Base-by-base conservation (phyloP, 768 basidiomycete species). In the Lactifluus echinatus region DNA sequence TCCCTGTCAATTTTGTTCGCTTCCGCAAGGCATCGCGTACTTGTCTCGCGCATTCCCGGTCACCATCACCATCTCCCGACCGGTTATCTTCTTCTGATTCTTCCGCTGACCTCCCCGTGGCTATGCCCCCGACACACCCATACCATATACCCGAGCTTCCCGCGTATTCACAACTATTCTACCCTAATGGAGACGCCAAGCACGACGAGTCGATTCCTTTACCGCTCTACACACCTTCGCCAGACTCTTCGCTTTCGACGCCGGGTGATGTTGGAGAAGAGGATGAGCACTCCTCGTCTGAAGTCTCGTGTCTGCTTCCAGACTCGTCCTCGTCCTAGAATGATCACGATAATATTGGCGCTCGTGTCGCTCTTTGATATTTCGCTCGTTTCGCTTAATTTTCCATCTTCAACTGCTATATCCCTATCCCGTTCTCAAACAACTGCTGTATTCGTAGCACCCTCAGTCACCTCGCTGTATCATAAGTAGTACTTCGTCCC, bases 141-240 rank as follows among this genome's bases (percentile, higher is more conserved):
- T 66, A 66, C 51, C 63, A 64, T 50, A 58, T 66, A 4, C 68
- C 69, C 14, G 64, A 63, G 42, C 79, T 89, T 19, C 90, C 89
- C 2, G 78, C 83, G 3, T 92, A 92, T 66, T 88, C 86, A 5
- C 87, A 89, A 62, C 74, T 92, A 19, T 92, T 84, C 71, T 72
- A 90, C 65, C 65, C 74, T 17, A 86, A 87, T 63, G 89, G 90
- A 17, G 84, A 89, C 51, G 76, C 77, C 53, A 86, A 82, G 71
- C 74, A 87, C 48, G 87, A 90, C 65, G 76, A 79, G 59, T 79
- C 78, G n/a, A 64, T 49, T 15, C 84, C 82, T 14, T 70, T 88
- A 42, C 89, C 88, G 0, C 72, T 78, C 23, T 88, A 88, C 65
- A 79, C 78, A 15, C 83, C 80, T 3, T 24, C 49, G 1, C 23